phyloP scores from a whole-genome alignment of 1,139 yeast species.

The Debaryomycetaceae sp. region DNA sequence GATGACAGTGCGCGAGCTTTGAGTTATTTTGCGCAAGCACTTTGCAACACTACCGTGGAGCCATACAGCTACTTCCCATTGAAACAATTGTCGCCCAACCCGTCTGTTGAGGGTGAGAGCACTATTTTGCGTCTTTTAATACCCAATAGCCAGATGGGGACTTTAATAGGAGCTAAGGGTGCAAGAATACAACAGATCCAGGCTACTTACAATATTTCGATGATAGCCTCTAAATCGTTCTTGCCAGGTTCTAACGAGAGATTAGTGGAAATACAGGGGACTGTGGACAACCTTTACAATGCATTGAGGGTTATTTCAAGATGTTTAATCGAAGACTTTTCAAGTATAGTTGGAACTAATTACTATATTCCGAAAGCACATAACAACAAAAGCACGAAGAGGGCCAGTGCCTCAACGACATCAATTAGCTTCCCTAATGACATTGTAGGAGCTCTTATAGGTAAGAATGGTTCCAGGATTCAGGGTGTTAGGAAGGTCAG shows the following conservation, averaged over 20 bases:
- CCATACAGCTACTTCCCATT: constrained; percentile 60
- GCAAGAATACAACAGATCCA: constrained; percentile 78
- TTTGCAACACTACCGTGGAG: constrained; percentile 36
- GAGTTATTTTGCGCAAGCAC: constrained; percentile 67
- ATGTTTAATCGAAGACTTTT: constrained; percentile 73
- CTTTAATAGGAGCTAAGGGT: constrained; percentile 86
- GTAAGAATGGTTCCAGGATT: constrained; percentile 81
- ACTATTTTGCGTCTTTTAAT: constrained; percentile 68
- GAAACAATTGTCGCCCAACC: constrained; percentile 52
- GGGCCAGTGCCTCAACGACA: constrained; percentile 15
- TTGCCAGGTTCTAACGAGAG: constrained; percentile 85
- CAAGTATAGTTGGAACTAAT: constrained; percentile 60
- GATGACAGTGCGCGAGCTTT: constrained; percentile 73
- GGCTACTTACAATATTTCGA: constrained; percentile 64
- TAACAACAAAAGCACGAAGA: constrained; percentile 9
- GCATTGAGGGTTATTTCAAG: constrained; percentile 64
- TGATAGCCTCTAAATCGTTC: constrained; percentile 86
- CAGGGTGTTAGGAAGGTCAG: constrained; percentile 80
- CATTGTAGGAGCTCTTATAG: constrained; percentile 88
- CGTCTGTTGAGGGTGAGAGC: constrained; percentile 49
- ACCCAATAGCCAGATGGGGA: constrained; percentile 88
- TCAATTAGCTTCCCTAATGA: constrained; percentile 67
- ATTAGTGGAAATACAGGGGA: constrained; percentile 84
- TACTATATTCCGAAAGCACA: constrained; percentile 59
- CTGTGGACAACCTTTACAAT: constrained; percentile 58